These are phyloP conservation scores for Simplicillium sp. DNA, from an alignment of 2,329 filamentous ascomycete genomes.

Conservation along the genomic window DNA sequence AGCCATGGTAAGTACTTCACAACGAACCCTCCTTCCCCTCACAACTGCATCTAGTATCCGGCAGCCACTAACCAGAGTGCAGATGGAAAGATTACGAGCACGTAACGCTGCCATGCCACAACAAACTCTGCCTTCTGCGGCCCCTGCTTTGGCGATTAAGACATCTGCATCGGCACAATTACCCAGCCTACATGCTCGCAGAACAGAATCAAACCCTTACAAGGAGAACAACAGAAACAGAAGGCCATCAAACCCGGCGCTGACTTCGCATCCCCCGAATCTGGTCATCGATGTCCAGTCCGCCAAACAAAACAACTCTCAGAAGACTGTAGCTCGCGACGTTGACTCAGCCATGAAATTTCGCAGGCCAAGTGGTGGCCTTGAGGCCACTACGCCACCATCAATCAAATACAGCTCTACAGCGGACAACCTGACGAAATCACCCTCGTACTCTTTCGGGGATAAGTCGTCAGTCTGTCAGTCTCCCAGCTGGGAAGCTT, in stretches of 20 bases:
- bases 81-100: slow-evolving; percentile 4
- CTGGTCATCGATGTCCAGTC: slow-evolving; percentile 6
- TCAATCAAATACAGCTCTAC: slow-evolving; percentile 6
- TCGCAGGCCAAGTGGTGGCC: background rate
- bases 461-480: slow-evolving; percentile 39
- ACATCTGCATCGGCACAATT: too few relatives aligned
- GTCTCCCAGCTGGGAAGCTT: slow-evolving; percentile 53
- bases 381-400: background rate
- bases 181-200: background rate
- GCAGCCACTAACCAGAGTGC: too few relatives aligned
- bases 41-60: background rate
- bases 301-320: background rate
- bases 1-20: slow-evolving; percentile 39
- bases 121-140: too few relatives aligned
- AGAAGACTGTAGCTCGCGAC: background rate
- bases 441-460: background rate
- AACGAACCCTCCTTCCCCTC: background rate
- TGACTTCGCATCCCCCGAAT: background rate
- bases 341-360: slow-evolving; percentile 3
- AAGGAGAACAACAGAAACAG: background rate
- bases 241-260: background rate
- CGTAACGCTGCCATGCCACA: background rate
- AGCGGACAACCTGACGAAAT: slow-evolving; percentile 1
- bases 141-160: too few relatives aligned
- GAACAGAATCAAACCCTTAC: background rate